phyloP scores from a whole-genome alignment of 2,329 filamentous ascomycete genomes.

The Pseudogymnoascus sp. region DNA sequence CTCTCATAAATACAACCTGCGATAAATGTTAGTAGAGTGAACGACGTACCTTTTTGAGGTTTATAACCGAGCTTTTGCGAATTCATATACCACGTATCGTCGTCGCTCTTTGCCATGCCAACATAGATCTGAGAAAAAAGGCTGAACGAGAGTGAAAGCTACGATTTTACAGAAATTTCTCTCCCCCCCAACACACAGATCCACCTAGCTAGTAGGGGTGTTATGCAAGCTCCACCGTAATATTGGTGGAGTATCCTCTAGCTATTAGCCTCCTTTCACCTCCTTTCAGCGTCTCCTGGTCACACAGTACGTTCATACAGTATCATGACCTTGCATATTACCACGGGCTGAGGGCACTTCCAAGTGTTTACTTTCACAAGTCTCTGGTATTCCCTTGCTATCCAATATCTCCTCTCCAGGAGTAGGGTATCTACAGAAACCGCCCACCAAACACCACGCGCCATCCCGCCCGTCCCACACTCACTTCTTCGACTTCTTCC shows the following conservation, averaged over 20 bases:
- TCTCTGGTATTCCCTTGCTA: neutral
- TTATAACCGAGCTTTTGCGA: neutral
- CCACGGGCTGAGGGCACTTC: neutral
- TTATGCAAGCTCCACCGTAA: neutral
- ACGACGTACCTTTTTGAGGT: neutral
- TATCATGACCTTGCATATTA: neutral
- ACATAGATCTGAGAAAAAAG: neutral
- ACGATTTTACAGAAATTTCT: conserved; percentile 4
- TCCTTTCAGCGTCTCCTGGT: neutral
- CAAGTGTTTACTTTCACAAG: neutral
- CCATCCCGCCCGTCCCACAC: neutral
- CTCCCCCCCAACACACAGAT: neutral
- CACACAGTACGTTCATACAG: neutral
- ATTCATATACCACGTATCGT: neutral
- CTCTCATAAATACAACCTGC: neutral
- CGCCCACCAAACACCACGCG: neutral
- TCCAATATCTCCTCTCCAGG: neutral
- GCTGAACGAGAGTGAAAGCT: neutral
- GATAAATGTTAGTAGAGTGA: neutral
- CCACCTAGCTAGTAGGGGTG: neutral
- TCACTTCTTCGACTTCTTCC: conserved; percentile 55
- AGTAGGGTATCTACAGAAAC: conserved; percentile 6
- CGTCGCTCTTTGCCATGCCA: neutral
- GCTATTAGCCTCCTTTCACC: neutral
- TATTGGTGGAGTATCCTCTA: neutral